Evolutionary conservation across 345 rosid genomes (phyloP).

Genomic region (Nasturtium officinale): DNA sequence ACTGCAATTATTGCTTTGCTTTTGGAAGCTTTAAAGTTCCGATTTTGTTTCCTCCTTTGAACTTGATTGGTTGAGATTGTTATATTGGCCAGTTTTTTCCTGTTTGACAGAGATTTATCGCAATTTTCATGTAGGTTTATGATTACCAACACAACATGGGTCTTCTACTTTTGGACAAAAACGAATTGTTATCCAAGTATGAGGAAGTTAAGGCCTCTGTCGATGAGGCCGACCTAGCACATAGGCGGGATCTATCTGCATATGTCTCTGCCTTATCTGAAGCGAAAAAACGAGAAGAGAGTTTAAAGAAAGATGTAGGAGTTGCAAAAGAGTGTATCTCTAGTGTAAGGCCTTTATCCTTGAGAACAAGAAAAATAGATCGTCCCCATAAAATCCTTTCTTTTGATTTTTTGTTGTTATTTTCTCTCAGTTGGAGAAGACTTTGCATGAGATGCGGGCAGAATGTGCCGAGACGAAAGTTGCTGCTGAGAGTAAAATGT

Average conservation of each 20-base stretch:
- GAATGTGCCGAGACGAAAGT: slow-evolving; percentile 92
- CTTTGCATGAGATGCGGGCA: slow-evolving; percentile 93
- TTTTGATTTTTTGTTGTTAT: slow-evolving; percentile 10
- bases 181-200: slow-evolving; percentile 58
- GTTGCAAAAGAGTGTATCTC: slow-evolving; percentile 85
- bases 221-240: slow-evolving; percentile 63
- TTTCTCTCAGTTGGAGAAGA: slow-evolving; percentile 71
- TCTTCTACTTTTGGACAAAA: slow-evolving; percentile 76
- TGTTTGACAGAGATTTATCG: slow-evolving; percentile 5
- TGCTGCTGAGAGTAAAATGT: slow-evolving; percentile 65
- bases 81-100: not conserved
- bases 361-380: not conserved
- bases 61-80: slow-evolving; percentile 21
- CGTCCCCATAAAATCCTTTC: not conserved
- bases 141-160: slow-evolving; percentile 98
- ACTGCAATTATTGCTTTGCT: slow-evolving; percentile 29
- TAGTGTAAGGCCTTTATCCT: slow-evolving; percentile 60
- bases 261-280: slow-evolving; percentile 67
- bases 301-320: slow-evolving; percentile 78
- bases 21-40: slow-evolving; percentile 10
- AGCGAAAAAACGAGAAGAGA: slow-evolving; percentile 79
- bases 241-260: slow-evolving; percentile 67
- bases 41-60: slow-evolving; percentile 38
- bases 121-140: slow-evolving; percentile 56
- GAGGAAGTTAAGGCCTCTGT: slow-evolving; percentile 73